Evolutionary conservation across 108 stramenopile species (phyloP), one percentile per base, ranked within the genome.

Genomic region (Fistulifera pelliculosa): DNA sequence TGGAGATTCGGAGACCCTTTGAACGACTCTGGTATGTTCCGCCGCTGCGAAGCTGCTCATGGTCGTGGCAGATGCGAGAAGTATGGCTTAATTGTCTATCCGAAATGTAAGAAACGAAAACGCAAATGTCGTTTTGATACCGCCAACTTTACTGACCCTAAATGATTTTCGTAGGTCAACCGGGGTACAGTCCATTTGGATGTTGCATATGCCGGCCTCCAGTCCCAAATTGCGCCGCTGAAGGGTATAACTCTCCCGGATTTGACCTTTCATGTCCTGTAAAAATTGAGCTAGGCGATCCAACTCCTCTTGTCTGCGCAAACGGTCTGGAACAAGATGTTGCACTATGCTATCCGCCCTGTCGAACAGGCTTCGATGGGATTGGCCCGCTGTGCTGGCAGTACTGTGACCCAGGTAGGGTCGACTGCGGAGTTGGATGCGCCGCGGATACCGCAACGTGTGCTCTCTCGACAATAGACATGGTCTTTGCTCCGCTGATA

Each of bases 331-430:
- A 51, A 24, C n/a, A 51, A 7, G 50, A 51, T 23, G 50, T 4
- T 51, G 50, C 22, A 8, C 19, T 51, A 7, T 51, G 50, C 27
- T 51, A 51, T 25, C 19, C n/a, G 25, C 23, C n/a, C 19, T 51
- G 50, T 24, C 19, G 24, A 16, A n/a, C 28, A 39, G 38, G 38
- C 3, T 54, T 54, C 54, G n/a, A 54, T 22, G 54, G 35, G 4
- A 35, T 54, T 39, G 54, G 54, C 2, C 54, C 54, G 5, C 31
- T 54, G 4, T 54, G 54, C n/a, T 54, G 54, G 54, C 38, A 40
- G 38, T 12, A 10, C 2, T 54, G 54, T 38, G 54, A 54, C 25
- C 12, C 3, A 19, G 11, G 16, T 16, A 15, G 38, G 12, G 2
- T 39, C 3, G 38, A 39, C 38, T 54, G 54, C 38, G 54, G 35